A percentile compares a stretch with the other conserved stretches of the same genome.
These are phyloP conservation scores for Hylodesmum podocarpum DNA, from an alignment of 306 rosid genomes.

Conservation along the genomic window DNA sequence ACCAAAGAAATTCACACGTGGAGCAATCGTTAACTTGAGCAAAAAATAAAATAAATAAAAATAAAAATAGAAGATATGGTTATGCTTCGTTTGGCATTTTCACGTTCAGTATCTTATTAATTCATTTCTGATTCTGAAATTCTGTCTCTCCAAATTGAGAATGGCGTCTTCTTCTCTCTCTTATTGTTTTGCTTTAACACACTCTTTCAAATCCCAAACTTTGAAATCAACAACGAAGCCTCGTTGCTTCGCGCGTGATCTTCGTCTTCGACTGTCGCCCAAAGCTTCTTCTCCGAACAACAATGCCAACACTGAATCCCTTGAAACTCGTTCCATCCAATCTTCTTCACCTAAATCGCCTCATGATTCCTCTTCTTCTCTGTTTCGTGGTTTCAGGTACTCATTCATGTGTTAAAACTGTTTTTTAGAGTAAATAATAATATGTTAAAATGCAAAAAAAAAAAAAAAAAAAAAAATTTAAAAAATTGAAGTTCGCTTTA, in stretches of 20 bases:
- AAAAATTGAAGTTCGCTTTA: no score
- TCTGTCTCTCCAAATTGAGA: constrained; percentile 19
- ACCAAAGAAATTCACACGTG: neutral
- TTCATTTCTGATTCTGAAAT: neutral
- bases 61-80: constrained; percentile 15
- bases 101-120: neutral
- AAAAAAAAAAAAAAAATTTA: no score
- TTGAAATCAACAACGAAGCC: constrained; percentile 16
- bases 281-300: constrained; percentile 34
- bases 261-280: neutral
- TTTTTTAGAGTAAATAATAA: no score
- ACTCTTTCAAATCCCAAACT: constrained; percentile 13
- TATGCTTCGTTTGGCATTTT: constrained; percentile 1
- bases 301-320: constrained; percentile 33
- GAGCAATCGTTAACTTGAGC: constrained; percentile 17
- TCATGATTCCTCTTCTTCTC: neutral
- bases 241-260: constrained; percentile 23
- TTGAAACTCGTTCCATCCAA: constrained; percentile 4
- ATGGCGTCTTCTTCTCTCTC: constrained; percentile 40
- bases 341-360: constrained; percentile 7
- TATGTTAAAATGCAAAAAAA: no score
- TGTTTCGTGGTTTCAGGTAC: constrained; percentile 35
- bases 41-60: neutral
- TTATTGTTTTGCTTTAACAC: constrained; percentile 8
- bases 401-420: no score